Evolutionary conservation across 1,284 basidiomycete species (phyloP).

Genomic region (Microbotryum scabiosae): DNA sequence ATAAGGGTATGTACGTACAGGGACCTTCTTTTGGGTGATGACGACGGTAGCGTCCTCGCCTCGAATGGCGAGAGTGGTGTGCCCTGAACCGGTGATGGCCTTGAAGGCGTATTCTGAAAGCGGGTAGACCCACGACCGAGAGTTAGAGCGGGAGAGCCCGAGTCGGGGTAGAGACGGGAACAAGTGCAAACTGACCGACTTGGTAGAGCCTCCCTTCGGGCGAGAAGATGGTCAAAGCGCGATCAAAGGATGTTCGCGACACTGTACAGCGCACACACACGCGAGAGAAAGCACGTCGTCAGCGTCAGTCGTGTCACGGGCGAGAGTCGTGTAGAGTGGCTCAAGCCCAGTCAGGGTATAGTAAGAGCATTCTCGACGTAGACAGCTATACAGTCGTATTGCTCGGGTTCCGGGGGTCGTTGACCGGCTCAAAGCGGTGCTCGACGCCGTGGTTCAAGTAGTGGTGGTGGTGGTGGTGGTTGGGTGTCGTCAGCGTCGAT

Average conservation of each 20-base stretch:
- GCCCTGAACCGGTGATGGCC: conserved; percentile 91
- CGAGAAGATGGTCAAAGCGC: conserved; percentile 43
- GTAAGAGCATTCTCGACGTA: too few species aligned
- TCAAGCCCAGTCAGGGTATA: too few species aligned
- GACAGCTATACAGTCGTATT: too few species aligned
- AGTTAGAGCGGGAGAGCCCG: neutral
- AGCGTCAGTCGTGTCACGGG: neutral
- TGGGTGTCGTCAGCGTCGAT: too few species aligned
- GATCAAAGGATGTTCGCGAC: conserved; percentile 27
- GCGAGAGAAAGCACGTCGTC: neutral
- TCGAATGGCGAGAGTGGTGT: conserved; percentile 84
- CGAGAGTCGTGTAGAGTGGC: too few species aligned
- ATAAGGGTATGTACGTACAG: conserved; percentile 49
- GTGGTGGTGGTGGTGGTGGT: too few species aligned
- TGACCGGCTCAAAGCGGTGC: too few species aligned
- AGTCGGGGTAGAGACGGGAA: neutral
- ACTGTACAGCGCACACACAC: neutral
- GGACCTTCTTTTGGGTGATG: conserved; percentile 97
- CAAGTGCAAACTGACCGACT: conserved; percentile 54
- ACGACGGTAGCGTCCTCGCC: conserved; percentile 92
- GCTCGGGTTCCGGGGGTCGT: too few species aligned
- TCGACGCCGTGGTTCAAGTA: too few species aligned
- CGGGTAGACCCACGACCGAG: conserved; percentile 8
- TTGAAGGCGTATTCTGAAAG: conserved; percentile 95
- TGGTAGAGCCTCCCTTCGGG: conserved; percentile 57